phyloP scores from a whole-genome alignment of 2,329 filamentous ascomycete genomes.

The Hirsutella minnesotensis region DNA sequence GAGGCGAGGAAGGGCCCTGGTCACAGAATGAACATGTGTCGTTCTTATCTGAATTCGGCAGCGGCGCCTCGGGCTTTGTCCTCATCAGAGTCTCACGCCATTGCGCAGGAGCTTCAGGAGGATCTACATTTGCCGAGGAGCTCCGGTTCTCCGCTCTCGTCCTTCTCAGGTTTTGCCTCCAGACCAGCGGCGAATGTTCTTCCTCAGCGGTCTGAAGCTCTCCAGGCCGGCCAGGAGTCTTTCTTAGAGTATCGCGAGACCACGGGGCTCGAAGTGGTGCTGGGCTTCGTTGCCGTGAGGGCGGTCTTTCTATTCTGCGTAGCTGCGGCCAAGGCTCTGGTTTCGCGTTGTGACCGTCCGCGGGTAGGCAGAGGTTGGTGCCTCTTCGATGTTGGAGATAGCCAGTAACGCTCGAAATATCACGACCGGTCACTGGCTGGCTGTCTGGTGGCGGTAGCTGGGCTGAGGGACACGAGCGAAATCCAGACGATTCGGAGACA shows the following conservation, averaged over 20 bases:
- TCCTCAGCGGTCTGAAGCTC: background rate
- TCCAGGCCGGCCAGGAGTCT: background rate
- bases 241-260: conserved; percentile 4
- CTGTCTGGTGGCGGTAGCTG: background rate
- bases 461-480: background rate
- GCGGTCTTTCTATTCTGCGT: conserved; percentile 1
- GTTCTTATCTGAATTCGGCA: background rate
- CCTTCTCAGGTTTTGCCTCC: background rate
- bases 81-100: conserved; percentile 6
- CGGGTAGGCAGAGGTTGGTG: conserved; percentile 5
- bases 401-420: conserved; percentile 6
- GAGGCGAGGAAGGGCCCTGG: background rate
- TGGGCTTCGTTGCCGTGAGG: background rate
- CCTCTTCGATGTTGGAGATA: conserved; percentile 6
- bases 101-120: conserved; percentile 3
- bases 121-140: background rate
- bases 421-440: background rate
- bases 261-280: conserved; percentile 1
- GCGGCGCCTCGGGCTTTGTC: background rate
- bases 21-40: conserved; percentile 7
- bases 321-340: conserved; percentile 8
- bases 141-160: background rate
- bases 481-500: too few relatives aligned
- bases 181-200: background rate
- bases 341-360: background rate